Evolutionary conservation across 371 early-diverging fungal genomes (phyloP), one percentile per base, ranked within the genome.

Genomic region (Entomophthora muscae): DNA sequence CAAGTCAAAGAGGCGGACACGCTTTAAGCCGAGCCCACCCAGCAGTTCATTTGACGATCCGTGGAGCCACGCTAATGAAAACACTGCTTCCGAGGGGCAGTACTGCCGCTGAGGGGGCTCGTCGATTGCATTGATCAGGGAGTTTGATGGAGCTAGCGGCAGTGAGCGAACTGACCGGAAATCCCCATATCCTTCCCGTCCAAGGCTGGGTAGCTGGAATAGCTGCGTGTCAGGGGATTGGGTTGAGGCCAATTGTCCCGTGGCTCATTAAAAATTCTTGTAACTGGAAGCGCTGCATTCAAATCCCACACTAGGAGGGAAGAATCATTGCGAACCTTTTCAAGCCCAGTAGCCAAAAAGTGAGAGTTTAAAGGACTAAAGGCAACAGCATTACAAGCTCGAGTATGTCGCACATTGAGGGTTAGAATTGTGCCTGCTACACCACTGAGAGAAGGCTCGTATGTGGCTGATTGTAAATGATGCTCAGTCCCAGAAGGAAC

Each of bases 261-360:
- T 42, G 17, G 42, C 42, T 17, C 42, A 17, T 5, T 5, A 21
- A 55, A 22, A 13, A 24, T 7, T 21, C 13, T 60, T 17, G 60
- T 10, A 3, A 12, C 32, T 3, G 24, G n/a, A 42, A 30, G 51
- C 32, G 82, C 75, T 66, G 79, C 76, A 31, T 77, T 76, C 5
- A 81, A 70, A 71, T 91, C 88, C 88, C 87, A 91, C 1, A 91
- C 80, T 64, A 84, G 69, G 52, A 89, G 67, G 64, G 83, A 83
- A 17, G 76, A 76, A 63, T 88, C 88, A 63, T 82, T 84, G 51
- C 86, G 76, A 3, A 82, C 83, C 70, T 86, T 88, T 52, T 89
- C 89, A 2, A 85, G 66, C 3, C 89, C 89, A 3, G 80, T 78
- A 1, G 84, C 83, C 31, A 89, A 68, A 22, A 83, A 67, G 24